Evolutionary conservation across 495 filamentous ascomycete species (phyloP).

Genomic region (Amphirosellinia nigrospora): DNA sequence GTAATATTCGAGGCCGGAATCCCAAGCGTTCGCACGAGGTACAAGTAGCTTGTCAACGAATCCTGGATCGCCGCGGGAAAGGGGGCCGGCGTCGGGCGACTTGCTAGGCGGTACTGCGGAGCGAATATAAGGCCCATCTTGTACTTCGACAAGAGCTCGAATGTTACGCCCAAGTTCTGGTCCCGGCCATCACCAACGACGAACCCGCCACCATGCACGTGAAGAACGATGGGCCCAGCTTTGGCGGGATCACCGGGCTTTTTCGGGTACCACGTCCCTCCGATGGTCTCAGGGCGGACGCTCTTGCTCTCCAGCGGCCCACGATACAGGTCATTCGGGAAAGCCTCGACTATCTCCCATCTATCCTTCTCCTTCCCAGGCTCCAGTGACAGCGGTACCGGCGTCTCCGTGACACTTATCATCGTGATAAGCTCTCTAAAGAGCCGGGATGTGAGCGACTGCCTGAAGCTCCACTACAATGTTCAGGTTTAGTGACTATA

Average conservation of each 20-base stretch:
- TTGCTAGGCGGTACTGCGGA: conserved; percentile 49
- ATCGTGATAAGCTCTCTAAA: neutral
- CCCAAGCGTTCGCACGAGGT: conserved; percentile 43
- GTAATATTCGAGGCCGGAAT: conserved; percentile 38
- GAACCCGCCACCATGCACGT: conserved; percentile 56
- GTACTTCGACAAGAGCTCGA: conserved; percentile 28
- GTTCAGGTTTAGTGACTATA: neutral
- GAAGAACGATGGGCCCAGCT: conserved; percentile 8
- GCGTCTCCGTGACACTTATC: neutral
- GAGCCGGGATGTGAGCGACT: conserved; percentile 8
- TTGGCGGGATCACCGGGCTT: conserved; percentile 15
- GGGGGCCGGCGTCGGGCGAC: conserved; percentile 31
- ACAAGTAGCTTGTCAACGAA: conserved; percentile 48
- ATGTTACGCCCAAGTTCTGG: conserved; percentile 24
- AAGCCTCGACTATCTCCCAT: conserved; percentile 21
- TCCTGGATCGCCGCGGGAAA: conserved; percentile 58
- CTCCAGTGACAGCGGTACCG: conserved; percentile 16
- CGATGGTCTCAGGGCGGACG: conserved; percentile 20
- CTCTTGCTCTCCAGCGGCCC: conserved; percentile 18
- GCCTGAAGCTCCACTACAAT: conserved; percentile 22
- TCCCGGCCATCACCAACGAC: conserved; percentile 43
- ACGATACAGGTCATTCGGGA: conserved; percentile 20
- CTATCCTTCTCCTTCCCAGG: conserved; percentile 26
- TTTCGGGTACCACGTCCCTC: conserved; percentile 26
- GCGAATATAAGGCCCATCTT: conserved; percentile 37